Percentiles rank a stretch among this genome's conserved stretches.
These are phyloP conservation scores for Leccinellum rugosiceps DNA, from an alignment of 768 basidiomycete species.

Conservation along the genomic window DNA sequence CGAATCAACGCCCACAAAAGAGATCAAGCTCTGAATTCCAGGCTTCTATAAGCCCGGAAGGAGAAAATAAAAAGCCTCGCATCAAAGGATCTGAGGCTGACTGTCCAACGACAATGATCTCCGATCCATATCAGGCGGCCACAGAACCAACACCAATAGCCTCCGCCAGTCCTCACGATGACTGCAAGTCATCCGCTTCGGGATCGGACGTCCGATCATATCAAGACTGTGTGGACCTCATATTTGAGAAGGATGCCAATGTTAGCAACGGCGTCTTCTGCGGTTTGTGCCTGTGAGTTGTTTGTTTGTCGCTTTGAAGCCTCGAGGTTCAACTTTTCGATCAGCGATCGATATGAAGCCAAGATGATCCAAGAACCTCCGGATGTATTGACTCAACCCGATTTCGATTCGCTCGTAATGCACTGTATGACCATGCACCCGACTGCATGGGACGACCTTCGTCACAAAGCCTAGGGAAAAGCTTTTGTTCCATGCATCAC, in stretches of 20 bases:
- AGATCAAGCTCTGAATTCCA: slow-evolving; percentile 15
- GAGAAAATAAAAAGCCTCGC: slow-evolving; percentile 20
- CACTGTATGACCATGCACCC: slow-evolving; percentile 52
- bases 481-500: neutral
- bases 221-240: slow-evolving; percentile 38
- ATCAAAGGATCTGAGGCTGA: slow-evolving; percentile 5
- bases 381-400: slow-evolving; percentile 26
- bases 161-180: neutral
- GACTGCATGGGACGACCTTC: slow-evolving; percentile 46
- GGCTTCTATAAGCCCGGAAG: slow-evolving; percentile 5
- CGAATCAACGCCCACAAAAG: slow-evolving; percentile 11
- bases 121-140: neutral
- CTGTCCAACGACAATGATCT: neutral
- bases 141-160: neutral
- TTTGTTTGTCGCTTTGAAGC: neutral
- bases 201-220: slow-evolving; percentile 36
- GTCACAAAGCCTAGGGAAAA: slow-evolving; percentile 12
- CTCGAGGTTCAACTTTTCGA: neutral
- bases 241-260: slow-evolving; percentile 34
- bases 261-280: slow-evolving; percentile 36
- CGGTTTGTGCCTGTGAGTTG: slow-evolving; percentile 50
- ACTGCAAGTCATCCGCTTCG: neutral
- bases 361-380: slow-evolving; percentile 29
- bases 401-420: slow-evolving; percentile 41
- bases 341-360: slow-evolving; percentile 27